Base-by-base conservation (phyloP, 768 basidiomycete genomes). In the Ramaria sp. region DNA sequence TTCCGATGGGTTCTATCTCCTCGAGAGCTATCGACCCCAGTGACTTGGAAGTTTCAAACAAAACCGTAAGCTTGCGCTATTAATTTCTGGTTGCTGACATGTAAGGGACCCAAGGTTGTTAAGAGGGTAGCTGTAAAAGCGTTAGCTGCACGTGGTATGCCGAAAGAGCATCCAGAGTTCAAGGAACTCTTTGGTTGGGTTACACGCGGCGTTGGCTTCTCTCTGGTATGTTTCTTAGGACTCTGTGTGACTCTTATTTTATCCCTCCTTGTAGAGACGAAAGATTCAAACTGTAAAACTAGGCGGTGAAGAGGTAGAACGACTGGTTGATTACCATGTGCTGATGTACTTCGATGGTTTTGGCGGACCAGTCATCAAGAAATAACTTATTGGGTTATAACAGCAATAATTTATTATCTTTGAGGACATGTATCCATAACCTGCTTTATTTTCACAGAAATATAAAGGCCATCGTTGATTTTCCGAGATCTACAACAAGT, bases 1-100 rank as follows among this genome's bases (percentile, higher is more conserved):
- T 30, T 12, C 2, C 45, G 25, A 32, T 20, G 24, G 5, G 16
- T 8, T 13, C 48, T 15, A 5, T 34, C 8, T 50, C 16, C 28
- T 50, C 48, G 9, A 50, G 30, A 37, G 15, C 48, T 8, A 3
- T n/a, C 20, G 57, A 36, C 22, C 30, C 37, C 25, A 27, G 37
- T 13, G 59, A 69, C 53, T 60, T 78, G 39, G 83, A 85, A 67
- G 76, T 71, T 60, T 69, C 72, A 5, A 86, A 85, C 62, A 85
- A 81, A 65, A 73, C 73, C 57, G 84, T 85, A 58, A 18, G 39
- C 30, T 9, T 10, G 7, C 22, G 30, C 52, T 38, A 43, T 27
- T 37, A 7, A 15, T 56, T 12, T 50, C 28, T 7, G 24, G 25
- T 9, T 28, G 20, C 32, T 47, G 10, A 16, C 34, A 30, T 27